Conservation (phyloP, 441 rosid species). For the Jatropha podagrica region DNA sequence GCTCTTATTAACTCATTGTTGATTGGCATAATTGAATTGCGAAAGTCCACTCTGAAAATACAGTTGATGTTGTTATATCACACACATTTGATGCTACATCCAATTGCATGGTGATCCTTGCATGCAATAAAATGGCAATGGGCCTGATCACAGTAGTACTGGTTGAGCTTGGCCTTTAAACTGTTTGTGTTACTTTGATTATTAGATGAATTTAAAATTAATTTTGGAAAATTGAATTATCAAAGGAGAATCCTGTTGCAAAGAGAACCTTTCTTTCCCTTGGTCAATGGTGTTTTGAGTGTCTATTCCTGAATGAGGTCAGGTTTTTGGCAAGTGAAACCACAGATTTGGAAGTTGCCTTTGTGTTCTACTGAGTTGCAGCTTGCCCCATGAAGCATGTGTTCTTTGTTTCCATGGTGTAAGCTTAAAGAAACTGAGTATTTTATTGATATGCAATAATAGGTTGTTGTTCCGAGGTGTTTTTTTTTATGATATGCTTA, state of each 20-base stretch:
- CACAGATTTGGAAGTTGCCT: neutral
- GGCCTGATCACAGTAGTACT: neutral
- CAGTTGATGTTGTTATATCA: neutral
- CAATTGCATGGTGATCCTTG: neutral
- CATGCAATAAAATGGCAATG: neutral
- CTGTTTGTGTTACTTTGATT: neutral
- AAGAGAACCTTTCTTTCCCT: neutral
- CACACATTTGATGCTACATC: constrained; percentile 6
- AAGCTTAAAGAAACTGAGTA: neutral
- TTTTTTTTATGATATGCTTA: neutral
- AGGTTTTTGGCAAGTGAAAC: neutral
- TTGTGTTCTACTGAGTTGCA: neutral
- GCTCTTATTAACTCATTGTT: neutral
- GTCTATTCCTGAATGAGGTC: neutral
- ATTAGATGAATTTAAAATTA: neutral
- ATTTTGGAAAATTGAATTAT: neutral
- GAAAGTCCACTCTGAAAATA: neutral
- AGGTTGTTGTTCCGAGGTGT: neutral
- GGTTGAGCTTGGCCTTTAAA: constrained; percentile 4
- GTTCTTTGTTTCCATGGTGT: neutral
- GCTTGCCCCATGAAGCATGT: neutral
- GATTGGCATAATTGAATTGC: neutral
- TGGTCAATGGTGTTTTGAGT: neutral
- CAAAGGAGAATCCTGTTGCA: neutral
- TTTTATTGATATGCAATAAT: neutral